Base-by-base conservation (phyloP, 2,329 filamentous ascomycete species). In the Clarireedia homoeocarpa region DNA sequence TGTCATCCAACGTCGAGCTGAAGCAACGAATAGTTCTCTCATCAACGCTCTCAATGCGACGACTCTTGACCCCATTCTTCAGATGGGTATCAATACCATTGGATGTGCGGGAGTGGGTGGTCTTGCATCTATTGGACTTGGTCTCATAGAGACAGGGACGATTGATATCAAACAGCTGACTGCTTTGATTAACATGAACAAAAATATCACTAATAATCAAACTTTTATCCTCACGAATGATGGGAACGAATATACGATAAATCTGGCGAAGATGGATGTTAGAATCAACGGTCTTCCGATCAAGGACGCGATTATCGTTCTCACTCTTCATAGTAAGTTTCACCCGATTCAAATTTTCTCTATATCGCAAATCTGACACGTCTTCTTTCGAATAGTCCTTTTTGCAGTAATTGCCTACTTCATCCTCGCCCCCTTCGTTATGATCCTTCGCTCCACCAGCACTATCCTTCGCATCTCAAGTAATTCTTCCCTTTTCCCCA, bases 381-480 rank as follows among this genome's bases (percentile, higher is more conserved):
- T 42, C 17, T 42, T 20, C 39, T 20, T 14, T 20, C 15, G 1
- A 40, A 45, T 24, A 45, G 42, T 45, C 23, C 2, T 45, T 2
- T 45, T 26, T 6, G 42, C 42, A 20, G 17, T 45, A 14, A 39
- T 53, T 17, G 46, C 38, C 27, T 57, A 45, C 39, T 26, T 26
- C n/a, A 36, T 51, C 12, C 39, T 23, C 2, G 20, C 53, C 6
- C 55, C 55, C 9, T 2, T 40, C 15, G 44, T 57, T 9, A 30
- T 54, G 5, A 48, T 53, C 5, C 24, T 53, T 17, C 52, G 53
- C 38, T 55, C 59, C 12, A 44, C 36, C 17, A 24, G 48, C 9
- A 56, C 53, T 17, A 34, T 61, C 40, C 44, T 48, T 20, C 23
- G 50, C 27, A 48, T 58, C n/a, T 48, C 59, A 12, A 55, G 54